Base-by-base conservation (phyloP, 1,284 basidiomycete genomes). In the Microbotryum scabiosae region DNA sequence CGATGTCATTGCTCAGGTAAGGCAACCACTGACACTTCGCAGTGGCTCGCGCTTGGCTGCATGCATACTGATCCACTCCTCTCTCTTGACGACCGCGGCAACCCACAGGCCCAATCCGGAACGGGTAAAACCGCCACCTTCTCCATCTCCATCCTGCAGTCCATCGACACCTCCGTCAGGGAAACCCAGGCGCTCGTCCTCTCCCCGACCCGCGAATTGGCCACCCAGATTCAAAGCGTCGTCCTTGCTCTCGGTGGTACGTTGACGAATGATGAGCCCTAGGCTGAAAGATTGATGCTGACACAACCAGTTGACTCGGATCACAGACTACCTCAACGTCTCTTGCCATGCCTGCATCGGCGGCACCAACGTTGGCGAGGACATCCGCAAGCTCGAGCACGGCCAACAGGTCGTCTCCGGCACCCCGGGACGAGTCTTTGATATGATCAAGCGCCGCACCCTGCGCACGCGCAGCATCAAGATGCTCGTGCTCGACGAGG, bases 81-180 rank as follows among this genome's bases (percentile, higher is more conserved):
- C 25, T 14, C 25, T 70, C 48, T 21, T 4, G 46, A 68, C 97
- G 65, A 97, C 96, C 30, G 30, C 30, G 30, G 10, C 30, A 8
- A 30, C 75, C 92, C 91, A 16, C 94, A 98, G 79, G 96, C 96
- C 21, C 96, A 98, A 78, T 97, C 94, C 28, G 96, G 96, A 74
- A 99, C 96, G 28, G 96, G 96, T 82, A 99, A 99, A 87, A 98
- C 96, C 4, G 96, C 96, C 8, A 98, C 96, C 5, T 99, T 74
- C 63, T 70, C 69, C 59, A 78, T 78, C 63, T 74, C 76, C 41
- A 76, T 77, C 92, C 73, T 78, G 30, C 77, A 78, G 61, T 89
- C 91, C 63, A 97, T 98, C 82, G 96, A 98, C 76, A 86, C 93
- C 46, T 87, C 87, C 48, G 83, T 97, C 55, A 85, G 93, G 61